Base-by-base conservation (phyloP, 1,139 yeast species). In the Hansenula lynferdii region DNA sequence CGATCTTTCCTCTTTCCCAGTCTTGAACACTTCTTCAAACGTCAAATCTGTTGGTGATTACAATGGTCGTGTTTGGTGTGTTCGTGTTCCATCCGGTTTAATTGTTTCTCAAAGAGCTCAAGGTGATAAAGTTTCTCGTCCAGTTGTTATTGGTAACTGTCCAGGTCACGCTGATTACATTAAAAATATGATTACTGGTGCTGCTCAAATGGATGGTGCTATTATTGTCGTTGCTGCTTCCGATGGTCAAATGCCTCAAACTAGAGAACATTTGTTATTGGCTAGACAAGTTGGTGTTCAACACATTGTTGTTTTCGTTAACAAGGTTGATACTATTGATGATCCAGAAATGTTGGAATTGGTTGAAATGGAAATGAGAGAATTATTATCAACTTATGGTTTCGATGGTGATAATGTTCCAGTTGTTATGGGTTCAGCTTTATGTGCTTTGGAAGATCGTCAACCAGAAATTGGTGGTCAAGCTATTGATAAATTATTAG, bases 331-430 rank as follows among this genome's bases (percentile, higher is more conserved):
- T 66, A 85, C 96, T 53, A 80, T 92, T 62, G 97, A 92, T 64
- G 99, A 92, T 66, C 95, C 95, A 52, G 99, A 92, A 75, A 94
- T 92, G 97, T 78, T 92, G 68, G 99, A 94, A 74, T 83, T 94
- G 58, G 99, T 94, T 55, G 98, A 92, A 74, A 92, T 92, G 99
- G 99, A 92, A 77, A 94, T 92, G 97, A 86, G 99, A 74, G 98
- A 92, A 65, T 75, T 92, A 54, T 76, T 92, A 64, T 62, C 80
- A 54, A 75, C 85, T 51, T 92, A 90, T 67, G 97, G 97, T 46
- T 92, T 89, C 57, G 97, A 94, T 61, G 98, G 98, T 70, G 99
- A 92, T 61, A 84, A 90, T 70, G 83, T 96, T 48, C 98, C 99
- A 46, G 97, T 92, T 49, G 72, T 94, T 54, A 90, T 92, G 97